Conservation (phyloP, 352 stramenopile species). For the Phytopythium delawarense region DNA sequence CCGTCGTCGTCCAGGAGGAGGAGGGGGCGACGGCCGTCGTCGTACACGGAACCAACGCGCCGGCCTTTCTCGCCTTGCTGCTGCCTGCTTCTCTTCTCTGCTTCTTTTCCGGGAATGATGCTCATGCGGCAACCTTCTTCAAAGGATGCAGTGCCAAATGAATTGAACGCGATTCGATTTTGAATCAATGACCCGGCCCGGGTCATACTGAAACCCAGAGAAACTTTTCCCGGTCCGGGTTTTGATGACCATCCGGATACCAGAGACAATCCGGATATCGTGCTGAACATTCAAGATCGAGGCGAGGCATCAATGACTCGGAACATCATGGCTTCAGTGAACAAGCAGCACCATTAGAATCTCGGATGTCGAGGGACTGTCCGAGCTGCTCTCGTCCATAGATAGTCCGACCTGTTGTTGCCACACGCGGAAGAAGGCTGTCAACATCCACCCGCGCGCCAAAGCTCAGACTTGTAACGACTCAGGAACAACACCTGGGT, state of each 20-base stretch:
- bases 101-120: conserved; percentile 9
- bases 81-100: too few relatives aligned
- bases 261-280: conserved; percentile 9
- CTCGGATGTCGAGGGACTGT: too few relatives aligned
- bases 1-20: background rate
- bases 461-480: too few relatives aligned
- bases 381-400: too few relatives aligned
- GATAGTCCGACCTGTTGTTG: too few relatives aligned
- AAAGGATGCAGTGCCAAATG: background rate
- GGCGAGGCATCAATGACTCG: too few relatives aligned
- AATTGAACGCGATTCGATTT: conserved; percentile 4
- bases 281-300: background rate
- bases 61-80: background rate
- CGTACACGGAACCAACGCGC: too few relatives aligned
- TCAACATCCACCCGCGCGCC: too few relatives aligned
- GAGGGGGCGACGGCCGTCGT: background rate
- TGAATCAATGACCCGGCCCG: background rate
- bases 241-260: conserved; percentile 6
- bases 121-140: background rate
- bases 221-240: background rate
- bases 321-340: too few relatives aligned
- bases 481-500: too few relatives aligned
- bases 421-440: too few relatives aligned
- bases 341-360: too few relatives aligned
- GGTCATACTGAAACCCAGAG: conserved; percentile 11